A percentile compares a stretch with the other conserved stretches of the same genome.
These are phyloP conservation scores for Boletus pseudo-olivaceus DNA, from an alignment of 768 basidiomycete species.

Conservation along the genomic window DNA sequence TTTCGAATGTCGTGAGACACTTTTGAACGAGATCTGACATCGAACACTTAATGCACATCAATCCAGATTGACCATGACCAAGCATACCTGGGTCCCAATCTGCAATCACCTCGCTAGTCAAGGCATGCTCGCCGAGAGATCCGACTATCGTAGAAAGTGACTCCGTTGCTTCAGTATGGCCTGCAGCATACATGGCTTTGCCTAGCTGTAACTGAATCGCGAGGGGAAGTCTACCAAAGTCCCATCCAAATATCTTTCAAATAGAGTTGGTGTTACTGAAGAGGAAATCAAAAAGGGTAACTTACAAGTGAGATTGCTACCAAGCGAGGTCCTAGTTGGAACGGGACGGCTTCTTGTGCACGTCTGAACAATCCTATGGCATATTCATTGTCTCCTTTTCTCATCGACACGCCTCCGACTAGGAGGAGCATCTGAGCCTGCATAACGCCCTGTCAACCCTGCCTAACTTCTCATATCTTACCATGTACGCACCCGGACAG, in stretches of 20 bases:
- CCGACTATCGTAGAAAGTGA: too few relatives aligned
- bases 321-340: not conserved
- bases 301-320: constrained; percentile 9
- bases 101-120: too few relatives aligned
- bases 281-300: fast-evolving
- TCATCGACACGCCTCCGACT: not conserved
- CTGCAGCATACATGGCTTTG: too few relatives aligned
- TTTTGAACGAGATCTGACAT: too few relatives aligned
- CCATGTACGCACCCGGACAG: constrained; percentile 2
- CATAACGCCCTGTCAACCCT: not conserved
- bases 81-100: too few relatives aligned
- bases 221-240: constrained; percentile 4
- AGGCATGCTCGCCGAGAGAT: too few relatives aligned
- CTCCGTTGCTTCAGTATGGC: too few relatives aligned
- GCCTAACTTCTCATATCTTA: too few relatives aligned
- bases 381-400: not conserved
- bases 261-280: not conserved
- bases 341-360: not conserved
- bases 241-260: constrained; percentile 13
- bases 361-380: not conserved
- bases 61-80: too few relatives aligned
- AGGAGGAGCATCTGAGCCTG: constrained; percentile 7
- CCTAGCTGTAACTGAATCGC: not conserved
- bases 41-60: too few relatives aligned
- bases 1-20: not conserved